Conservation (phyloP, 495 filamentous ascomycete species). For the Articulospora tetracladia region DNA sequence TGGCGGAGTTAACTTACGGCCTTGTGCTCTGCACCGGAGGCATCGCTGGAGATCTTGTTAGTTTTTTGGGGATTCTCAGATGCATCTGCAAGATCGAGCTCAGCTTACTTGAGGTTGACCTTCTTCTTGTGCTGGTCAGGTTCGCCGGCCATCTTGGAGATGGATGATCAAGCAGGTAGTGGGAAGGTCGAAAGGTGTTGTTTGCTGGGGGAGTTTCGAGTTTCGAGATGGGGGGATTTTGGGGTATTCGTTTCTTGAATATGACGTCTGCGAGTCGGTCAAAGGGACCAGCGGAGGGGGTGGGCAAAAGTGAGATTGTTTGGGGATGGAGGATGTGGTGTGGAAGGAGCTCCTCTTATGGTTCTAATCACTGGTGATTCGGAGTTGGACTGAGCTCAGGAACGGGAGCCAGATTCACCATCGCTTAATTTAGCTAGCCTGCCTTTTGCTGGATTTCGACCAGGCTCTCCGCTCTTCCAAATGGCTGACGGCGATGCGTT, state of each 20-base stretch:
- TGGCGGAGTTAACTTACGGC: slow-evolving; percentile 51
- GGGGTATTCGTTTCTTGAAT: not conserved
- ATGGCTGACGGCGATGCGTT: not conserved
- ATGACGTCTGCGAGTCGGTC: slow-evolving; percentile 2
- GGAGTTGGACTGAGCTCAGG: not conserved
- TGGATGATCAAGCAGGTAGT: not conserved
- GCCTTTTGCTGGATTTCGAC: not conserved
- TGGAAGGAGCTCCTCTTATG: not conserved
- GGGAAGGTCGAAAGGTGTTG: slow-evolving; percentile 4
- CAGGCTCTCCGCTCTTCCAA: not conserved
- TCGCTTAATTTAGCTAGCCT: not conserved
- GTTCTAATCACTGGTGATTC: not conserved
- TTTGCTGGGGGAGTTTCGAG: slow-evolving; percentile 1
- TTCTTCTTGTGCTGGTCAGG: slow-evolving; percentile 76
- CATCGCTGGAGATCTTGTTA: slow-evolving; percentile 60
- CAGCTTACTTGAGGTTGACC: slow-evolving; percentile 80
- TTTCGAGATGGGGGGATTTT: no score
- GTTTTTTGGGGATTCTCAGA: slow-evolving; percentile 23
- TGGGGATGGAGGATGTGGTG: not conserved
- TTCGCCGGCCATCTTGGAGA: slow-evolving; percentile 25
- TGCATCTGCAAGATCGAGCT: not conserved
- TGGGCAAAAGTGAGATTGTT: slow-evolving; percentile 7
- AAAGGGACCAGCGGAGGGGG: slow-evolving; percentile 5
- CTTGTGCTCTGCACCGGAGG: slow-evolving; percentile 84
- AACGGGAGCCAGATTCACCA: not conserved